These are phyloP conservation scores for Penicillium ochrochloron DNA, from an alignment of 495 filamentous ascomycete species.

Conservation along the genomic window DNA sequence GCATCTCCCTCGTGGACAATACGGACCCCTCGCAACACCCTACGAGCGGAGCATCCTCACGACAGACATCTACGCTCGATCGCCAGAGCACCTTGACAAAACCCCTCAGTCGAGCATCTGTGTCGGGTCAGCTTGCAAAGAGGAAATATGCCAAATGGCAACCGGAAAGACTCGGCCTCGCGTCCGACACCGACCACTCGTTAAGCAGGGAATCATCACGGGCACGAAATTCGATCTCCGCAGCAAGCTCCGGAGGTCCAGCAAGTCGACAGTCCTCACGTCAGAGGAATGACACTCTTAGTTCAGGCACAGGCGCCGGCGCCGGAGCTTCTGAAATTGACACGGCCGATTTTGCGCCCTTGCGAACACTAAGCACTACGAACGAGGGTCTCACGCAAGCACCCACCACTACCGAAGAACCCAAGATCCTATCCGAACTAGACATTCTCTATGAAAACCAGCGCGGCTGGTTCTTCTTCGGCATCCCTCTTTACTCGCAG, in stretches of 20 bases:
- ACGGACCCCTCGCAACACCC: conserved; percentile 38
- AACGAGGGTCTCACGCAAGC: conserved; percentile 27
- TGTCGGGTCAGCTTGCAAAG: conserved; percentile 54
- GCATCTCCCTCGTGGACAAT: conserved; percentile 48
- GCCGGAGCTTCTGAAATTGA: conserved; percentile 18
- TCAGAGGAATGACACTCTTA: conserved; percentile 12
- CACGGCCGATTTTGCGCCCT: conserved; percentile 25
- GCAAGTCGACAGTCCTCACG: conserved; percentile 19
- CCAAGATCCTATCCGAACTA: conserved; percentile 54
- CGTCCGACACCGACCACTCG: conserved; percentile 28
- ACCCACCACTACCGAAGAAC: conserved; percentile 11
- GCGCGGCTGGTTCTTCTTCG: conserved; percentile 83
- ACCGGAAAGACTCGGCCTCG: conserved; percentile 48
- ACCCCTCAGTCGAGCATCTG: conserved; percentile 41
- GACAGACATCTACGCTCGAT: conserved; percentile 26
- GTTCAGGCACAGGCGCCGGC: conserved; percentile 10
- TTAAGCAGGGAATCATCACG: conserved; percentile 31
- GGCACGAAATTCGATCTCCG: conserved; percentile 27
- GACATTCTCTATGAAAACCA: conserved; percentile 97
- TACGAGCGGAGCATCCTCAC: conserved; percentile 26
- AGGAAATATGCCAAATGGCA: conserved; percentile 70
- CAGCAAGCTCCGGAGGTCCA: conserved; percentile 26
- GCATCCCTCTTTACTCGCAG: conserved; percentile 84
- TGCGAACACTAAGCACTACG: conserved; percentile 27
- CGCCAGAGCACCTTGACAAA: conserved; percentile 32